Conservation (phyloP, 1,284 basidiomycete species). For the Pholiota adiposa region DNA sequence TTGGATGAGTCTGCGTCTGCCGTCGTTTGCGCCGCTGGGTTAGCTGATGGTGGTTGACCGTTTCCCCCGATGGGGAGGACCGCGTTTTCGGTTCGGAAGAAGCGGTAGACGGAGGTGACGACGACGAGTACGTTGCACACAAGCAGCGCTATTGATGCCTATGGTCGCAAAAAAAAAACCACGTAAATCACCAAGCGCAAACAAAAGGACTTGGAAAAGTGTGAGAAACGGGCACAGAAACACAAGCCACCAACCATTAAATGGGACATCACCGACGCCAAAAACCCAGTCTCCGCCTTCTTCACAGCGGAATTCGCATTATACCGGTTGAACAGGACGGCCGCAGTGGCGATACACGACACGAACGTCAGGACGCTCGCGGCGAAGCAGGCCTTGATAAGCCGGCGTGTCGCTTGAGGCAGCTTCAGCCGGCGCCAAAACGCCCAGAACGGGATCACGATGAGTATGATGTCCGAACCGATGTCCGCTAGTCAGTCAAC, state of each 20-base stretch:
- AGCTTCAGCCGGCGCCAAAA: constrained; percentile 18
- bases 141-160: constrained; percentile 3
- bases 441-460: constrained; percentile 12
- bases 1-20: no score
- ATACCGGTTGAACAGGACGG: constrained; percentile 9
- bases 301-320: constrained; percentile 1
- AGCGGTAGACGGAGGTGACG: constrained; percentile 5
- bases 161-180: background rate
- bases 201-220: constrained; percentile 4
- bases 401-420: constrained; percentile 3
- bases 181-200: background rate
- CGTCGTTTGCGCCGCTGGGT: no score
- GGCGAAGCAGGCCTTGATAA: constrained; percentile 18
- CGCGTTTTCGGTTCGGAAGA: background rate
- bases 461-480: constrained; percentile 9
- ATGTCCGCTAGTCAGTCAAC: constrained; percentile 7
- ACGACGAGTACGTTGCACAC: constrained; percentile 5
- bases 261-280: constrained; percentile 13
- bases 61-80: background rate
- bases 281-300: constrained; percentile 11
- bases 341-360: background rate
- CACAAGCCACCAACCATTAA: constrained; percentile 15
- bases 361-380: constrained; percentile 15
- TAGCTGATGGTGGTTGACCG: no score
- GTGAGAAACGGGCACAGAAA: constrained; percentile 18